Evolutionary conservation across 2,329 filamentous ascomycete genomes (phyloP).

Genomic region (Madurella fahalii): DNA sequence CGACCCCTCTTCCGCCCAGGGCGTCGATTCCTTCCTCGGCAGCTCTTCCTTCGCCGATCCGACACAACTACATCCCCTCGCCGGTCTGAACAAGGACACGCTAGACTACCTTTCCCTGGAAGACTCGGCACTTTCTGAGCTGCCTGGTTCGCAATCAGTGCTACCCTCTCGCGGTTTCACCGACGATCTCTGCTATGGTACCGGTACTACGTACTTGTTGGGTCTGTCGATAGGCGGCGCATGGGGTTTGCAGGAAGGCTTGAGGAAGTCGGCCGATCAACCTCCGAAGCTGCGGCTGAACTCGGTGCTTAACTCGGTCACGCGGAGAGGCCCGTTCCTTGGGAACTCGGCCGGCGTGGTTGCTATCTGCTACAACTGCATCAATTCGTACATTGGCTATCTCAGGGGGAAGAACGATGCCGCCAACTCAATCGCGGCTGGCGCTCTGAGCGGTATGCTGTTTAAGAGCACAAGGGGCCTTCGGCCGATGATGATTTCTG

Average conservation of each 20-base stretch:
- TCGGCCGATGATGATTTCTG: conserved; percentile 90
- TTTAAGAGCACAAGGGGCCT: conserved; percentile 95
- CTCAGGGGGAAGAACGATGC: conserved; percentile 82
- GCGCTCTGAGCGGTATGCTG: conserved; percentile 82
- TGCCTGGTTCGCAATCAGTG: conserved; percentile 80
- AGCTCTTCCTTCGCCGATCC: conserved; percentile 77
- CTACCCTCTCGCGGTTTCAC: conserved; percentile 95
- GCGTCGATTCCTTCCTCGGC: conserved; percentile 82
- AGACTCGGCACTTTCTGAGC: conserved; percentile 80
- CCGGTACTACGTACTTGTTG: conserved; percentile 88
- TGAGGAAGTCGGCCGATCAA: conserved; percentile 70
- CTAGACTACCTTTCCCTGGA: conserved; percentile 95
- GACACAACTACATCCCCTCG: conserved; percentile 83
- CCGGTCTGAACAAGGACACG: conserved; percentile 85
- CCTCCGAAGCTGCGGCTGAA: conserved; percentile 91
- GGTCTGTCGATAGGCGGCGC: conserved; percentile 80
- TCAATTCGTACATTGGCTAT: conserved; percentile 80
- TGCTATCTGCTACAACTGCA: conserved; percentile 91
- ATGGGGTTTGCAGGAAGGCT: conserved; percentile 88
- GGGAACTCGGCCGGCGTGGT: conserved; percentile 95
- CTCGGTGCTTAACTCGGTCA: conserved; percentile 90
- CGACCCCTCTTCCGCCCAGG: conserved; percentile 68
- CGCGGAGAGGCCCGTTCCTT: conserved; percentile 85
- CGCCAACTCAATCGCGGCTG: conserved; percentile 81
- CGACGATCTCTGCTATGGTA: conserved; percentile 96